These are phyloP conservation scores for Fusarium brachygibbosum DNA, from an alignment of 2,329 filamentous ascomycete species.

Conservation along the genomic window DNA sequence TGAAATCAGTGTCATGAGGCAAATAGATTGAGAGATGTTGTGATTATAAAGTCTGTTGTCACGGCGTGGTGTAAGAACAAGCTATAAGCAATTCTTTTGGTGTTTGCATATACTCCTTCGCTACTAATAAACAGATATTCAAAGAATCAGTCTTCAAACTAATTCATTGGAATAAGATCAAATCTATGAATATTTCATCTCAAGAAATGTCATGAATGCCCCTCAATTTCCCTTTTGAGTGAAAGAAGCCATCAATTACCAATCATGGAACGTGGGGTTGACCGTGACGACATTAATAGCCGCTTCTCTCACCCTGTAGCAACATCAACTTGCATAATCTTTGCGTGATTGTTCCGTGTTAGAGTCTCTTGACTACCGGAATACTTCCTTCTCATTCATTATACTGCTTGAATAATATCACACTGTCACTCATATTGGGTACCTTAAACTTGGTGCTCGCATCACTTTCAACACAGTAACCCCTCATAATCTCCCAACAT, in stretches of 20 bases:
- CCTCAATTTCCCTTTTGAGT: conserved; percentile 19
- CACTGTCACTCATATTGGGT: not conserved
- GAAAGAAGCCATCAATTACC: conserved; percentile 31
- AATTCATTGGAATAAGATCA: not conserved
- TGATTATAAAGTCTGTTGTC: not conserved
- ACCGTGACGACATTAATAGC: conserved; percentile 35
- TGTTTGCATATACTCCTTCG: not conserved
- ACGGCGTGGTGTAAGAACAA: not conserved
- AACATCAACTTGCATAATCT: conserved; percentile 23
- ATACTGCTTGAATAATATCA: not conserved
- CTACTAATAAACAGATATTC: not conserved
- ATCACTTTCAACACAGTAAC: conserved; percentile 1
- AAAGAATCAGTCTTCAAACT: not conserved
- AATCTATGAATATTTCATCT: not conserved
- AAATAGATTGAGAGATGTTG: too few species aligned
- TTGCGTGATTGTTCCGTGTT: conserved; percentile 10
- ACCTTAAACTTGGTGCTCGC: not conserved
- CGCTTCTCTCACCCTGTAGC: conserved; percentile 7
- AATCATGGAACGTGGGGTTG: conserved; percentile 41
- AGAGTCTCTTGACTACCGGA: not conserved
- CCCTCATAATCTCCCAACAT: conserved; percentile 31
- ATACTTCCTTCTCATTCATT: not conserved
- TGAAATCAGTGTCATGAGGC: too few species aligned
- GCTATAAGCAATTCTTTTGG: not conserved
- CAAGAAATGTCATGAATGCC: not conserved